Base-by-base conservation (phyloP, 2,329 filamentous ascomycete species). In the Sporothrix luriei region DNA sequence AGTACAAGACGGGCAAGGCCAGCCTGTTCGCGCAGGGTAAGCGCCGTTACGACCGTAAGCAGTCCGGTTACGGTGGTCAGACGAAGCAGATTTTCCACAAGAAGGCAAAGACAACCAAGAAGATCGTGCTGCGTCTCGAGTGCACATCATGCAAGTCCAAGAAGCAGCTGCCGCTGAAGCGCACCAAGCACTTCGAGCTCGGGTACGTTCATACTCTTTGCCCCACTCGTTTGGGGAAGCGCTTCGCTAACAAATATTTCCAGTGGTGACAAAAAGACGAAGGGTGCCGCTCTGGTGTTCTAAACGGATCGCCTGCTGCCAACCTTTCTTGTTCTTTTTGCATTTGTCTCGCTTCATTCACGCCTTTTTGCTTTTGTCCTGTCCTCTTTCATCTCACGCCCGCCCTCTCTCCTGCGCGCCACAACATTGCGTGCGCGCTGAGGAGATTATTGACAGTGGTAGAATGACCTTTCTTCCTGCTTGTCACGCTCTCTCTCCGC, bases 211-310 rank as follows among this genome's bases (percentile, higher is more conserved):
- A 73, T 51, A 43, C 43, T 67, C 71, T 68, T 19, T 38, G 2
- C 21, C 70, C 67, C 61, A 46, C 29, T 67, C 55, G 26, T 48
- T 52, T 16, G 49, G 29, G 13, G 29, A 73, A 55, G 54, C 66
- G 46, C 54, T 2, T 19, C 40, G 6, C 68, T 71, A 66, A 66
- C 76, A 87, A 80, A 87, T 78, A 33, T 33, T 65, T 16, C n/a
- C 78, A 97, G 95, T 90, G 95, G 95, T 90, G 95, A 99, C 91
- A 99, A 99, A 94, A 99, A 99, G 93, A 99, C 95, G 80, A 99
- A 99, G 93, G 95, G 95, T 91, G 95, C 95, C 79, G 95, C 95
- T 84, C 90, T 99, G 81, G 95, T 99, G 80, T 99, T 99, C 90
- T 99, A 97, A 90, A 85, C 87, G 84, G 81, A 67, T 69, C 66